Conservation (phyloP, 2,329 filamentous ascomycete species). For the Trichoderma sp. region DNA sequence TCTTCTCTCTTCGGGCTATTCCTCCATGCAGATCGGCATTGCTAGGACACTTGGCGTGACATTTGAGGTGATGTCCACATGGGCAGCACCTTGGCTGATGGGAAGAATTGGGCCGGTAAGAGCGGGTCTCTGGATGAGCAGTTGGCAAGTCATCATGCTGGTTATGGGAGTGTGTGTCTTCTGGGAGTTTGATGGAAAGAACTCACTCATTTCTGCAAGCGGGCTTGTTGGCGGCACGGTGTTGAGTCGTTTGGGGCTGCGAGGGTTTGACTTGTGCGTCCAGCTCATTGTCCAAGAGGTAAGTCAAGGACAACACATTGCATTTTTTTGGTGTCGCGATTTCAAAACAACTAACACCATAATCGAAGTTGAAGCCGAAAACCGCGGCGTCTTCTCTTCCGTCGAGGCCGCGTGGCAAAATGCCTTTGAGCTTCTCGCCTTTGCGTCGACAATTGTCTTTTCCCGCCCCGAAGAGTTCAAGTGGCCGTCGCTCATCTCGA, state of each 20-base stretch:
- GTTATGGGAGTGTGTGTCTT: conserved; percentile 45
- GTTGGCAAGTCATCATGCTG: conserved; percentile 64
- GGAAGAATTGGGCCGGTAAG: conserved; percentile 57
- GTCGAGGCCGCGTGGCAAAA: conserved; percentile 70
- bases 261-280: conserved; percentile 62
- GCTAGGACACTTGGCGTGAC: conserved; percentile 54
- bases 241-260: conserved; percentile 60
- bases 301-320: conserved; percentile 28
- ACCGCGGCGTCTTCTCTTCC: conserved; percentile 68
- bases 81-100: conserved; percentile 59
- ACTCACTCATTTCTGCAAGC: conserved; percentile 42
- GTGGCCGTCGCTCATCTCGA: conserved; percentile 57
- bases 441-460: conserved; percentile 65
- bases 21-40: conserved; percentile 52
- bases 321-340: not conserved
- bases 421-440: conserved; percentile 68
- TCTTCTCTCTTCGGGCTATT: conserved; percentile 56
- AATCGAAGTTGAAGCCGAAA: conserved; percentile 50
- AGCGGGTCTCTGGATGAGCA: conserved; percentile 70
- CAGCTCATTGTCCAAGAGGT: conserved; percentile 65
- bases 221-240: conserved; percentile 53
- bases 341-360: not conserved
- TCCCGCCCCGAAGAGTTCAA: conserved; percentile 63
- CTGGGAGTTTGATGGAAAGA: conserved; percentile 32
- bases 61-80: conserved; percentile 63